A percentile compares a stretch with the other conserved stretches of the same genome.
phyloP scores from a whole-genome alignment of 345 rosid genomes.

The Eucalyptus brandiana region DNA sequence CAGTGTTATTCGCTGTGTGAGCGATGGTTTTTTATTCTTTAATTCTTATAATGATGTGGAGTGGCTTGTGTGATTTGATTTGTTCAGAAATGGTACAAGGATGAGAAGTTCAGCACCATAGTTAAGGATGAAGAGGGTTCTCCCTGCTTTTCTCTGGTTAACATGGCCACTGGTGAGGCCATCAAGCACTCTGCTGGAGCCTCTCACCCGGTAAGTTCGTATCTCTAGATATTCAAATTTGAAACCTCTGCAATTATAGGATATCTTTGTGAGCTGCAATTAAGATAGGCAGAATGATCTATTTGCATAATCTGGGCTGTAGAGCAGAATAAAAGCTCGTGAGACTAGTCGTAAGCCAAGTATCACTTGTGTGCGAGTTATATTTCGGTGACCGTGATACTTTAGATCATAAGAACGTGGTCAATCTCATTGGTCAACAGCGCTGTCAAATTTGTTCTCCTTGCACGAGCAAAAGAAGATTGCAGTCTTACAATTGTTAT shows the following conservation, averaged over 20 bases:
- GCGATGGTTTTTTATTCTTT: not conserved
- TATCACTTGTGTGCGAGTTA: not conserved
- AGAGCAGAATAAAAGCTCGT: not conserved
- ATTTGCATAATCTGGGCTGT: not conserved
- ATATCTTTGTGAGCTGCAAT: not conserved
- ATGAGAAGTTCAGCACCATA: slow-evolving; percentile 64
- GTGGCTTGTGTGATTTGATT: not conserved
- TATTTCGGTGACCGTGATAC: not conserved
- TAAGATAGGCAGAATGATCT: not conserved
- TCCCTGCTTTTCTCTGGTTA: slow-evolving; percentile 75
- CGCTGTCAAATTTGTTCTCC: not conserved
- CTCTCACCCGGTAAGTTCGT: slow-evolving; percentile 56
- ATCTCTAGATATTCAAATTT: not conserved
- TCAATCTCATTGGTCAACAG: not conserved
- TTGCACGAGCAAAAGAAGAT: not conserved
- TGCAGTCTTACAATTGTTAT: not conserved
- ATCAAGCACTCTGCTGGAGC: slow-evolving; percentile 74
- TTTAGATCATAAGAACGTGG: not conserved
- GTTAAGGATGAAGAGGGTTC: slow-evolving; percentile 76
- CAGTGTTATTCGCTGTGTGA: not conserved
- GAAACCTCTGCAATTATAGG: not conserved
- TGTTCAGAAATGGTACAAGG: slow-evolving; percentile 79
- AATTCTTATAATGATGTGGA: not conserved
- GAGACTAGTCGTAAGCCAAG: not conserved
- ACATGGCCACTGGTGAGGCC: slow-evolving; percentile 80